These are phyloP conservation scores for Trichophyton simii DNA, from an alignment of 2,329 filamentous ascomycete species.

Conservation along the genomic window DNA sequence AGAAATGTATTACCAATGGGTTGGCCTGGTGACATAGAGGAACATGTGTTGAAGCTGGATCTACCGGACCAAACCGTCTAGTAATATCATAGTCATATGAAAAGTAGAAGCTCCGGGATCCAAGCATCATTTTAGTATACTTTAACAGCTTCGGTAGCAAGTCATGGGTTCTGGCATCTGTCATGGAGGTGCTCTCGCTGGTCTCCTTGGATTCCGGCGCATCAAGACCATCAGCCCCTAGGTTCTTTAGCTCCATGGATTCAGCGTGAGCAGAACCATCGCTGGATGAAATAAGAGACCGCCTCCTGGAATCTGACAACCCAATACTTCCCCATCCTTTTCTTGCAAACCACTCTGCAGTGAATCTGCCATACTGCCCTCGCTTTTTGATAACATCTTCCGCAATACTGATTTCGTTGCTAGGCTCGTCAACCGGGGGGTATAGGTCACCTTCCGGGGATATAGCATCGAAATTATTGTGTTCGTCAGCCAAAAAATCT, in stretches of 20 bases:
- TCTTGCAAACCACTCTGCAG: conserved; percentile 79
- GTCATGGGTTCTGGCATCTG: conserved; percentile 30
- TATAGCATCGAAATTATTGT: conserved; percentile 16
- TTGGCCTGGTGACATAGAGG: conserved; percentile 64
- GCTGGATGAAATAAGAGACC: neutral
- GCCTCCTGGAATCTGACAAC: neutral
- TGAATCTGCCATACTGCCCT: conserved; percentile 79
- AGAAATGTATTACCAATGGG: conserved; percentile 40
- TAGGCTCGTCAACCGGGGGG: conserved; percentile 22
- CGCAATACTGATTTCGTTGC: conserved; percentile 46
- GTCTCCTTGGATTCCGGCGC: neutral
- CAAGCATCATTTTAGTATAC: conserved; percentile 73
- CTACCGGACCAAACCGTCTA: conserved; percentile 41
- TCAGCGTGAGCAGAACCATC: conserved; percentile 5
- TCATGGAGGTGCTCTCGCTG: neutral
- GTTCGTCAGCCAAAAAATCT: conserved; percentile 1
- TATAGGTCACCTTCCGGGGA: conserved; percentile 18
- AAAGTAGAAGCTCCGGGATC: conserved; percentile 81
- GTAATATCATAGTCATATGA: conserved; percentile 93
- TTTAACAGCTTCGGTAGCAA: conserved; percentile 74
- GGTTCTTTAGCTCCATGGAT: conserved; percentile 13
- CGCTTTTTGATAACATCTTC: conserved; percentile 77
- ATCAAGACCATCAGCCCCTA: conserved; percentile 5
- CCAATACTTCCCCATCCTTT: conserved; percentile 49
- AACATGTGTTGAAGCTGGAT: conserved; percentile 32